These are phyloP conservation scores for Thamnidium elegans DNA, from an alignment of 192 early-diverging fungal species.

Conservation along the genomic window DNA sequence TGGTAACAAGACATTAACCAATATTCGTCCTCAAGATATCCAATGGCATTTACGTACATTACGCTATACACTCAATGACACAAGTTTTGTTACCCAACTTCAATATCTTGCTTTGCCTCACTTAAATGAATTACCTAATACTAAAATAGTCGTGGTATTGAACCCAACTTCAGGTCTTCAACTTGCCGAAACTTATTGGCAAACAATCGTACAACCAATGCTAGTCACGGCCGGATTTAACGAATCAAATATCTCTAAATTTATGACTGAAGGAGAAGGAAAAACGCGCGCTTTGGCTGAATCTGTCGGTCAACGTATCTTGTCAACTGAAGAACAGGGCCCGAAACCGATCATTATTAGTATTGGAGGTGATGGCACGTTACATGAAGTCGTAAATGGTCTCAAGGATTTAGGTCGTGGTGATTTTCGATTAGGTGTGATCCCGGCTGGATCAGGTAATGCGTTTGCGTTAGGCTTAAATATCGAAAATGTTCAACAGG, in stretches of 20 bases:
- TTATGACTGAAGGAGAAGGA: conserved; percentile 21
- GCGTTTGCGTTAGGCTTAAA: conserved; percentile 42
- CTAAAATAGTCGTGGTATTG: conserved; percentile 35
- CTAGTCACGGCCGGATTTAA: conserved; percentile 25
- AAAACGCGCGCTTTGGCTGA: conserved; percentile 30
- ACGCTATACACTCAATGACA: not conserved
- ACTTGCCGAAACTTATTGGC: conserved; percentile 26
- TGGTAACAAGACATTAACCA: not conserved
- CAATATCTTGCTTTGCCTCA: too few relatives aligned
- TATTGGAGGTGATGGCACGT: conserved; percentile 49
- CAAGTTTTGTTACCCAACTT: too few relatives aligned
- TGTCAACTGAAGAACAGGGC: not conserved
- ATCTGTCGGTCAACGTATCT: conserved; percentile 27
- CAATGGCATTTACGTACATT: not conserved
- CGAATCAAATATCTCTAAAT: conserved; percentile 14
- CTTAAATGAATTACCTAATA: conserved; percentile 1
- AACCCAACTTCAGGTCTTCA: conserved; percentile 40
- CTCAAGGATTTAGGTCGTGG: conserved; percentile 29
- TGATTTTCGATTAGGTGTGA: conserved; percentile 33
- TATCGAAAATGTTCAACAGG: conserved; percentile 36
- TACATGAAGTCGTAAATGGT: conserved; percentile 52
- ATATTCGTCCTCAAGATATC: not conserved
- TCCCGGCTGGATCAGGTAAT: conserved; percentile 50
- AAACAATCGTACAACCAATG: conserved; percentile 39
- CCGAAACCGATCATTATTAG: conserved; percentile 34